Conservation (phyloP, 169 alveolate species). For the Eimeria brunetti region DNA sequence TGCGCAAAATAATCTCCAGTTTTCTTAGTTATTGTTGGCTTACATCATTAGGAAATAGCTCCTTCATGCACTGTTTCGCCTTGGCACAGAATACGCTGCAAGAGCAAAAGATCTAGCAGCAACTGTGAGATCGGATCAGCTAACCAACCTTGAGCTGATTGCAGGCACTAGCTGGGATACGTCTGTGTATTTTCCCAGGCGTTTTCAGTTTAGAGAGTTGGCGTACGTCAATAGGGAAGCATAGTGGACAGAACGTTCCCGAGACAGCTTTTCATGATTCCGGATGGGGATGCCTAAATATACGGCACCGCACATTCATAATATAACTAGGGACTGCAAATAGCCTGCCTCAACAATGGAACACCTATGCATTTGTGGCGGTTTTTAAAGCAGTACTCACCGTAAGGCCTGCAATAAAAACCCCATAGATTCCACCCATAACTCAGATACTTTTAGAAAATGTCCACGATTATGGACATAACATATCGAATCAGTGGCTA, state of each 20-base stretch:
- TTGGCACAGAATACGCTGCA: slow-evolving; percentile 79
- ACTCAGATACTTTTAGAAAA: background rate
- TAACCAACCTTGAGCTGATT: background rate
- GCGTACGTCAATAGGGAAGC: slow-evolving; percentile 80
- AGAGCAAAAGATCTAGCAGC: background rate
- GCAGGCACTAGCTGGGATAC: background rate
- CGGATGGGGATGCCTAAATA: slow-evolving; percentile 79
- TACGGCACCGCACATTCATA: background rate
- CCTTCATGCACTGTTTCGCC: slow-evolving; percentile 74
- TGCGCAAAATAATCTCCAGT: background rate
- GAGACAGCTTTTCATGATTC: slow-evolving; percentile 77
- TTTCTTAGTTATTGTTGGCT: background rate
- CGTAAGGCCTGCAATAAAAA: background rate
- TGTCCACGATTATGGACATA: background rate
- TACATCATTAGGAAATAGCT: slow-evolving; percentile 78
- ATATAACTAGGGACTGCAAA: background rate
- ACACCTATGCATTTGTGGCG: background rate
- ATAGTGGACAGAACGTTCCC: slow-evolving; percentile 81
- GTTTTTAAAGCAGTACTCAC: background rate
- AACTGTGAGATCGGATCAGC: background rate
- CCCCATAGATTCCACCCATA: background rate
- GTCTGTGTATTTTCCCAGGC: background rate
- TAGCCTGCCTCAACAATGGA: background rate
- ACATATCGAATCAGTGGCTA: background rate
- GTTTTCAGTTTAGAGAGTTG: background rate